Evolutionary conservation across 2,329 filamentous ascomycete species (phyloP), one percentile per base, ranked within the genome.

Genomic region (Alternaria angustiovoidea): DNA sequence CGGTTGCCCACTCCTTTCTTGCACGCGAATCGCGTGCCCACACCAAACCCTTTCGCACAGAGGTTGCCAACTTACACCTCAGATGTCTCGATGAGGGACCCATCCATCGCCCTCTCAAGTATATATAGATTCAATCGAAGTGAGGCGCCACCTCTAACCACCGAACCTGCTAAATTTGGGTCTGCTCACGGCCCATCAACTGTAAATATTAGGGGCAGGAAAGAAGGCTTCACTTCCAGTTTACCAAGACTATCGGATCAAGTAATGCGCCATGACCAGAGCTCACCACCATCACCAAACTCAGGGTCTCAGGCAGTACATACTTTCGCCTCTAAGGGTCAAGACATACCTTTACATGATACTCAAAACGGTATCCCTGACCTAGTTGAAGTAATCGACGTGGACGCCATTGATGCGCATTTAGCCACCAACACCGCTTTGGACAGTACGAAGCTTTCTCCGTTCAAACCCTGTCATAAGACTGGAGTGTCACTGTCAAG

Each of bases 61-160:
- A 54, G 44, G 42, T n/a, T 62, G 3, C 49, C 56, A 14, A 47
- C 53, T 7, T 66, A 53, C 44, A 61, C 59, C 7, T 68, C 68
- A 9, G 72, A 75, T 34, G 14, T 68, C 5, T 66, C 66, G 7
- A 70, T 71, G 67, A 62, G 61, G 39, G 67, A 74, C 24, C 68
- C 66, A 5, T 69, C 72, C 7, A 32, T 47, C 20, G 42, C 66
- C 1, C 59, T 65, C 28, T 70, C 71, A 16, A 64, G 51, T 22
- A 47, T 62, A 4, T 58, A 62, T 24, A 63, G 63, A 6, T 42
- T 63, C n/a, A 61, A 62, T 22, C 53, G 42, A 41, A 56, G 46
- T 28, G 51, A 51, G 42, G 51, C 39, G 41, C 42, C 57, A 39
- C 30, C 55, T 32, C 41, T 53, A 16, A 28, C 46, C 24, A 18